Evolutionary conservation across 768 basidiomycete genomes (phyloP).

Genomic region (Leucogyrophana mollusca): DNA sequence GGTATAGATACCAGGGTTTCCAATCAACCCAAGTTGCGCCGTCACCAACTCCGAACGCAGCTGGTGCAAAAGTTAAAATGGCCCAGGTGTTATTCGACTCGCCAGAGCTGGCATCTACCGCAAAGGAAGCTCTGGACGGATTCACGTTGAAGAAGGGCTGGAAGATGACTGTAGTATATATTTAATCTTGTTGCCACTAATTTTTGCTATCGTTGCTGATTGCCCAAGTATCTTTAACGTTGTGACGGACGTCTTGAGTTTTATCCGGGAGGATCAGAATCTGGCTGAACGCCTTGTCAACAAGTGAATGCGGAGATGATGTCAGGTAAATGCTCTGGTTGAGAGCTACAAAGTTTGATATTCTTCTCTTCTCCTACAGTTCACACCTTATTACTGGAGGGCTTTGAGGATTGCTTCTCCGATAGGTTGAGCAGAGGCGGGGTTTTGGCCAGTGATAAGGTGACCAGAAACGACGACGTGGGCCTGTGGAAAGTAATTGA

Average conservation of each 20-base stretch:
- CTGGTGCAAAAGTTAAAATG: conserved; percentile 70
- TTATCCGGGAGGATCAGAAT: no score
- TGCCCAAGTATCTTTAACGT: no score
- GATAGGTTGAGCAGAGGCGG: conserved; percentile 56
- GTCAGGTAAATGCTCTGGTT: no score
- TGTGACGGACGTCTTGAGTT: no score
- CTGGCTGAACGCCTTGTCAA: no score
- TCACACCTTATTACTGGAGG: not conserved
- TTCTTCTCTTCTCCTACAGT: conserved; percentile 5
- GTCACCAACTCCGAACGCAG: conserved; percentile 66
- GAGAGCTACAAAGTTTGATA: no score
- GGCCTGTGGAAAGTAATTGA: conserved; percentile 10
- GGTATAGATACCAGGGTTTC: conserved; percentile 79
- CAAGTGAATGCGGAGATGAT: no score
- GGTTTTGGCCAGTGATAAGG: conserved; percentile 75
- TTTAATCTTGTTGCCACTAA: conserved; percentile 27
- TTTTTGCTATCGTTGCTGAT: not conserved
- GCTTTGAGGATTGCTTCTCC: conserved; percentile 38
- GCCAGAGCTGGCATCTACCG: conserved; percentile 68
- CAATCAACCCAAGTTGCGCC: conserved; percentile 65
- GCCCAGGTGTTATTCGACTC: conserved; percentile 80
- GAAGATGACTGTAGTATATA: conserved; percentile 78
- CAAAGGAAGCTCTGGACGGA: conserved; percentile 81
- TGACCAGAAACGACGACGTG: conserved; percentile 59
- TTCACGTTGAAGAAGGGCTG: conserved; percentile 86